Evolutionary conservation across 192 early-diverging fungal genomes (phyloP).

Genomic region (Mortierella antarctica): DNA sequence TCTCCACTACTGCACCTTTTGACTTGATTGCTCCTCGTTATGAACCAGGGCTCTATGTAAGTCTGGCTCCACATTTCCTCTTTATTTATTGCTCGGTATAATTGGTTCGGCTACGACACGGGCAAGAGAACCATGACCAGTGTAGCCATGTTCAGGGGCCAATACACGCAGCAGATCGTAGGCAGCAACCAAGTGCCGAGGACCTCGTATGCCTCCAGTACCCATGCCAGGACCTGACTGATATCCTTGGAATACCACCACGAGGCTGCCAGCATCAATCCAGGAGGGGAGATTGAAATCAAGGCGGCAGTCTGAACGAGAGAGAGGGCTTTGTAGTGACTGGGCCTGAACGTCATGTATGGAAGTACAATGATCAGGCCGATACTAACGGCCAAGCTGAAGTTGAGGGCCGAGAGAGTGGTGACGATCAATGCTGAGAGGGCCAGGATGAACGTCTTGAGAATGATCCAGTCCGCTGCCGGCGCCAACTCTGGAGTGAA

Average conservation of each 20-base stretch:
- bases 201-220: conserved; percentile 72
- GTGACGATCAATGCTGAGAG: conserved; percentile 70
- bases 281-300: conserved; percentile 64
- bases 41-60: too few relatives aligned
- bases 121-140: conserved; percentile 52
- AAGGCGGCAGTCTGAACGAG: conserved; percentile 62
- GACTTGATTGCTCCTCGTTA: too few relatives aligned
- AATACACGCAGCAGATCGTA: conserved; percentile 75
- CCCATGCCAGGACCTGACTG: conserved; percentile 58
- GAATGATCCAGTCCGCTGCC: conserved; percentile 66
- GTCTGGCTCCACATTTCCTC: neutral
- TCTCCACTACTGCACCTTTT: neutral
- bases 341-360: conserved; percentile 66
- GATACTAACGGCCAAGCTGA: conserved; percentile 72
- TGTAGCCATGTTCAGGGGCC: conserved; percentile 69
- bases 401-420: conserved; percentile 77
- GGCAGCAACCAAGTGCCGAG: conserved; percentile 72
- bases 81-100: neutral
- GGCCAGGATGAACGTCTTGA: conserved; percentile 63
- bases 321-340: conserved; percentile 8
- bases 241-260: conserved; percentile 51
- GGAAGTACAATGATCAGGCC: conserved; percentile 71
- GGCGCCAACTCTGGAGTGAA: conserved; percentile 53
- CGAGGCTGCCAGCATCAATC: conserved; percentile 56
- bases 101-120: conserved; percentile 5